Conservation (phyloP, 345 rosid species). For the Lenwebbia sp. region DNA sequence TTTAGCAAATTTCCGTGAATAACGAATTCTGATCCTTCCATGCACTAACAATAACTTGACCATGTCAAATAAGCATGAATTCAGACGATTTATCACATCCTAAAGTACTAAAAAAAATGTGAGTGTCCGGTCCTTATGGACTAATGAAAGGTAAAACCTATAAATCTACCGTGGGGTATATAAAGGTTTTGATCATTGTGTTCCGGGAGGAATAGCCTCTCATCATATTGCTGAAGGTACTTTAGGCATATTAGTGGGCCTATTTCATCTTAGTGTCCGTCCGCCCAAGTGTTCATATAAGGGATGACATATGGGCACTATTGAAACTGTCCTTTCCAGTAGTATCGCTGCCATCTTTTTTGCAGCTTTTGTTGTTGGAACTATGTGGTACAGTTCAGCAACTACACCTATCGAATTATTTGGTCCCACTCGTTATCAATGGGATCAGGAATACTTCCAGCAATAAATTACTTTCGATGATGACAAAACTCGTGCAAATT, state of each 20-base stretch:
- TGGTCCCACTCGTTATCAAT: slow-evolving; percentile 2
- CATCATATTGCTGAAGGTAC: neutral
- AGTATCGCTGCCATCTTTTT: neutral
- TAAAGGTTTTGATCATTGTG: neutral
- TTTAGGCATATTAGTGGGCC: neutral
- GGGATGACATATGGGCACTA: neutral
- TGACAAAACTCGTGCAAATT: neutral
- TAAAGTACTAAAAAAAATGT: neutral
- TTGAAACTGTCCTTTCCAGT: neutral
- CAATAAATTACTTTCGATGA: neutral
- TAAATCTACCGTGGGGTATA: neutral
- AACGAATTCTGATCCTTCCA: neutral
- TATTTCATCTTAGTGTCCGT: neutral
- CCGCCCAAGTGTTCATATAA: neutral
- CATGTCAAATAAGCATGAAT: neutral
- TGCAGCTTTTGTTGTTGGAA: slow-evolving; percentile 1
- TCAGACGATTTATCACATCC: neutral
- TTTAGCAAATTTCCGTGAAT: neutral
- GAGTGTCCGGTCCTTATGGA: neutral
- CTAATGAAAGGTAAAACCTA: neutral
- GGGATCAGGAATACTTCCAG: neutral
- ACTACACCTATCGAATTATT: slow-evolving; percentile 2
- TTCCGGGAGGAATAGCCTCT: neutral
- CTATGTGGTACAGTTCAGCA: slow-evolving; percentile 1
- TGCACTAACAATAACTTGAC: neutral